Percentiles rank a stretch among this genome's conserved stretches.
These are phyloP conservation scores for Dactylellina sp. DNA, from an alignment of 2,329 filamentous ascomycete species.

Conservation along the genomic window DNA sequence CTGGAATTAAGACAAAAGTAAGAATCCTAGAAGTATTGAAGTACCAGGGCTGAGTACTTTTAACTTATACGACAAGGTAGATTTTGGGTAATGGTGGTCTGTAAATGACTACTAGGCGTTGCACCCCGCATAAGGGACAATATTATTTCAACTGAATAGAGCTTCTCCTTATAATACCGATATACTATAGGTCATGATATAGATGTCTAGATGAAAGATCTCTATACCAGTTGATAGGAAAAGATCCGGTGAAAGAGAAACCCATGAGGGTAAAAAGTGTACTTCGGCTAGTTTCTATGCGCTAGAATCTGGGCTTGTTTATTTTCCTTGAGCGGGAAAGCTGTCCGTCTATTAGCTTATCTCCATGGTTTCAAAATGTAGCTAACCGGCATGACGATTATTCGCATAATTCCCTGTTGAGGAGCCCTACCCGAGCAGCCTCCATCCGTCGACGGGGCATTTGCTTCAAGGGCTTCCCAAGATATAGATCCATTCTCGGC, in stretches of 20 bases:
- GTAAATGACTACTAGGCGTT: not conserved
- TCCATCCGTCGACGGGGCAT: slow-evolving; percentile 29
- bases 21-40: not conserved
- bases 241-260: not conserved
- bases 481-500: slow-evolving; percentile 38
- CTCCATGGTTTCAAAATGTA: slow-evolving; percentile 9
- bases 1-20: not conserved
- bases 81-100: not conserved
- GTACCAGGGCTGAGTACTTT: not conserved
- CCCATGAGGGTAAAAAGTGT: not conserved
- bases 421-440: slow-evolving; percentile 19
- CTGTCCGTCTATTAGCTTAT: slow-evolving; percentile 24
- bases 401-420: slow-evolving; percentile 17
- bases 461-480: slow-evolving; percentile 7
- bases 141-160: not conserved
- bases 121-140: not conserved
- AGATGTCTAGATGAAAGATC: not conserved
- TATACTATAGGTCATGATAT: not conserved
- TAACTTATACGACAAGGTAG: not conserved
- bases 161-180: not conserved
- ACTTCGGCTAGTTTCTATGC: not conserved
- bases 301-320: not conserved
- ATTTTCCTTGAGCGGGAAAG: not conserved
- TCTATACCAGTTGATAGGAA: slow-evolving; percentile 8
- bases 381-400: slow-evolving; percentile 12